A percentile compares a stretch with the other conserved stretches of the same genome.
Evolutionary conservation across 805 yeast species (phyloP).

Genomic region (Saccharomycopsis javanensis): DNA sequence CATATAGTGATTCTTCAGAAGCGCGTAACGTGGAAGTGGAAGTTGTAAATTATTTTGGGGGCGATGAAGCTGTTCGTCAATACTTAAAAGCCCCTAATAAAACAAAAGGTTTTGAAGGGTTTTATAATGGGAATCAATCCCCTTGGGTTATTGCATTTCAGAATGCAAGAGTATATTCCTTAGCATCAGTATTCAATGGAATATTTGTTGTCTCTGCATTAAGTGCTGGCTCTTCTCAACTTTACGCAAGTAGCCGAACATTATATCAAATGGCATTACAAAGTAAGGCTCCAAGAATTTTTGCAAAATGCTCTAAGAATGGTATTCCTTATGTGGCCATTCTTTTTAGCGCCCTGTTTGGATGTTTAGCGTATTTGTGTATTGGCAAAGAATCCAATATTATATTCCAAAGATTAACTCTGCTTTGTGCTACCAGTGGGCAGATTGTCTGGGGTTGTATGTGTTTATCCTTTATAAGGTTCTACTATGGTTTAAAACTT

Average conservation of each 20-base stretch:
- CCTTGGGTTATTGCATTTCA: slow-evolving; percentile 56
- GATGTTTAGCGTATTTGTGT: slow-evolving; percentile 42
- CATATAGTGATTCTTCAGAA: neutral
- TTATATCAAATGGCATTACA: slow-evolving; percentile 44
- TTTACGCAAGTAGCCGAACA: slow-evolving; percentile 54
- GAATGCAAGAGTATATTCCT: slow-evolving; percentile 40
- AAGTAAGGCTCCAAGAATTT: slow-evolving; percentile 51
- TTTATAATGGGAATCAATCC: slow-evolving; percentile 40
- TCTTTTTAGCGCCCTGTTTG: slow-evolving; percentile 42
- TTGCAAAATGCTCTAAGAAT: slow-evolving; percentile 45
- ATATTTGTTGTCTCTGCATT: slow-evolving; percentile 45
- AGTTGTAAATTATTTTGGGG: slow-evolving; percentile 12
- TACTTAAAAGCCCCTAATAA: neutral
- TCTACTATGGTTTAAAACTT: slow-evolving; percentile 42
- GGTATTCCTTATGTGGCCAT: slow-evolving; percentile 75
- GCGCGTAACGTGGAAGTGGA: slow-evolving; percentile 2
- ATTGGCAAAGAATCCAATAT: slow-evolving; percentile 42
- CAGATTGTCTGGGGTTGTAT: slow-evolving; percentile 60
- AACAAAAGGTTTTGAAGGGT: slow-evolving; percentile 9
- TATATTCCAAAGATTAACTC: slow-evolving; percentile 47
- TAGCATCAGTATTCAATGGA: slow-evolving; percentile 41
- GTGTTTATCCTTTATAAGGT: slow-evolving; percentile 46
- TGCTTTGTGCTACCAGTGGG: slow-evolving; percentile 54
- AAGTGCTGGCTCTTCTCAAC: slow-evolving; percentile 47
- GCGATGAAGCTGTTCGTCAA: neutral